Evolutionary conservation across 352 stramenopile genomes (phyloP), one percentile per base, ranked within the genome.

Genomic region (Blastocystis sp.): DNA sequence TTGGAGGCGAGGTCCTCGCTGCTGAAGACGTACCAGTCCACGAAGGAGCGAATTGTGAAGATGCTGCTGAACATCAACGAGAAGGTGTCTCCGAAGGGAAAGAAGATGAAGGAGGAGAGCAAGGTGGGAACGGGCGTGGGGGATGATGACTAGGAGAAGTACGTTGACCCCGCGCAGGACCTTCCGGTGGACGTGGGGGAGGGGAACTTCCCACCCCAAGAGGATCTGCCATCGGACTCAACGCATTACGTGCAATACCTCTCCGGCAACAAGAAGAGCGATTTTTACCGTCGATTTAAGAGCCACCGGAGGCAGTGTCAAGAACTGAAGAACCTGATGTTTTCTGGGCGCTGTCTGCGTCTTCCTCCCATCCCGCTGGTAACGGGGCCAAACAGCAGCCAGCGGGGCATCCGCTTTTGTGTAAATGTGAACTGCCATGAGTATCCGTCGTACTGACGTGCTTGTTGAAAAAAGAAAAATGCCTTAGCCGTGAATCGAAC

Each of bases 41-140:
- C 71, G 28, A 59, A 61, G 21, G 71, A 81, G 38, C 71, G 38
- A 10, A 41, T 81, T 11, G 71, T 81, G 14, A n/a, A 65, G 52
- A 81, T 81, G 71, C 66, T 43, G 71, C 71, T 81, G 4, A 81
- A 81, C 52, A 81, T 81, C 71, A 81, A 81, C 59, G 71, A 81
- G 48, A 62, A 64, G 38, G 71, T 81, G 2, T 66, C 71, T 38
- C 71, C 71, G 10, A 38, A n/a, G 19, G 10, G 14, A 9, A 65
- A 66, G 38, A 43, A 66, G 34, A 59, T 81, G 59, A 81, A 81
- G 45, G 71, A 81, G 45, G 52, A 65, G 40, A 81, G 41, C 41
- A 81, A 60, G 53, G 66, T 77, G 0, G 3, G n/a, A 14, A 40
- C 34, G 1, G 21, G 11, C 11, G 14, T 53, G 10, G 10, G 5